Conservation (phyloP, 306 rosid genomes). For the Prunus mume region DNA sequence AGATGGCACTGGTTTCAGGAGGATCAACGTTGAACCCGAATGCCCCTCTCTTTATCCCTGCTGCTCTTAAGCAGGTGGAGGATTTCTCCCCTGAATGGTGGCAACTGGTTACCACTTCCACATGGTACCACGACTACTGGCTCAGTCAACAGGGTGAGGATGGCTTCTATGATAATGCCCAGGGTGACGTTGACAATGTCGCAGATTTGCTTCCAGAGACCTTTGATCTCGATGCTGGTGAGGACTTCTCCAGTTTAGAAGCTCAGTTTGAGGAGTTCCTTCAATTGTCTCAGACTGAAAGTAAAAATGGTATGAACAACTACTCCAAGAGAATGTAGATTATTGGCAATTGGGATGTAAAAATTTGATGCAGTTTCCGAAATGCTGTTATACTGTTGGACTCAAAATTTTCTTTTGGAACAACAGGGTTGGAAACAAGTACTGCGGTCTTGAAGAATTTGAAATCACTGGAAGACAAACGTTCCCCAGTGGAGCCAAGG, state of each 20-base stretch:
- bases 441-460: slow-evolving; percentile 23
- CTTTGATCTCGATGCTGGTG: slow-evolving; percentile 64
- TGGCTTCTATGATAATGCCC: slow-evolving; percentile 34
- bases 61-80: slow-evolving; percentile 80
- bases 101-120: slow-evolving; percentile 72
- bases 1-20: slow-evolving; percentile 67
- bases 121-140: slow-evolving; percentile 88
- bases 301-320: slow-evolving; percentile 9
- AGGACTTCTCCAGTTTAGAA: slow-evolving; percentile 53
- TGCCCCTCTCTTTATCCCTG: slow-evolving; percentile 80
- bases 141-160: slow-evolving; percentile 68
- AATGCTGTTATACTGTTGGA: background rate
- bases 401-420: background rate
- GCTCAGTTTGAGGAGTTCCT: slow-evolving; percentile 75
- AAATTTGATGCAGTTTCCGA: background rate
- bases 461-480: slow-evolving; percentile 35
- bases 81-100: slow-evolving; percentile 97
- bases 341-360: background rate
- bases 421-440: slow-evolving; percentile 17
- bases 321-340: background rate
- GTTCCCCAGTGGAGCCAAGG: slow-evolving; percentile 20
- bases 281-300: slow-evolving; percentile 46
- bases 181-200: slow-evolving; percentile 37
- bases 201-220: slow-evolving; percentile 65
- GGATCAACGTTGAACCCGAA: slow-evolving; percentile 76